A percentile compares a stretch with the other conserved stretches of the same genome.
phyloP scores from a whole-genome alignment of 1,284 basidiomycete species.

The Microbotryum lychnidis-dioicae region DNA sequence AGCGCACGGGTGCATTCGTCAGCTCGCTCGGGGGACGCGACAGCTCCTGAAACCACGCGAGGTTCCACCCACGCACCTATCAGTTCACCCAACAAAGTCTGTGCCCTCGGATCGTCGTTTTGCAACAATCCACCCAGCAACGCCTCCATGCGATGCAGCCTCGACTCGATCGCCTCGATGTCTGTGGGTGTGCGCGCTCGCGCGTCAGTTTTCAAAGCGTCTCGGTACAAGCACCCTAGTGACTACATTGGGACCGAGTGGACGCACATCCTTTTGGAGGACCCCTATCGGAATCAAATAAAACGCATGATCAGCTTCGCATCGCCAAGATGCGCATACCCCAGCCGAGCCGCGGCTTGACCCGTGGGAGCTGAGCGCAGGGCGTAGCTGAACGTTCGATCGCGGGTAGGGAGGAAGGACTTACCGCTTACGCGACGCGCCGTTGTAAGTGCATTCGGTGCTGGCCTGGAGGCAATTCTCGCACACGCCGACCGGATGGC shows the following conservation, averaged over 20 bases:
- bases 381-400: no score
- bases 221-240: neutral
- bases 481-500: slow-evolving; percentile 28
- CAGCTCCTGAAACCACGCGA: neutral
- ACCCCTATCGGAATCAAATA: slow-evolving; percentile 6
- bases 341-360: no score
- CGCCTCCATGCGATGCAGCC: slow-evolving; percentile 77
- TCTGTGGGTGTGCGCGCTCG: slow-evolving; percentile 66
- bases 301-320: neutral
- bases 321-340: neutral
- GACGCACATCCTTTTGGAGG: slow-evolving; percentile 29
- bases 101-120: slow-evolving; percentile 56
- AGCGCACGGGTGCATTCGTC: neutral
- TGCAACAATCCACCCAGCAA: slow-evolving; percentile 61
- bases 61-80: slow-evolving; percentile 26
- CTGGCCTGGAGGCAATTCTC: slow-evolving; percentile 29
- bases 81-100: slow-evolving; percentile 54
- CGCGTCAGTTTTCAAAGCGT: neutral
- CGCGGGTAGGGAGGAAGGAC: neutral
- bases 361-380: no score
- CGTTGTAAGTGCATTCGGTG: slow-evolving; percentile 67
- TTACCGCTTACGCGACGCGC: slow-evolving; percentile 60
- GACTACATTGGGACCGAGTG: no score
- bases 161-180: slow-evolving; percentile 80
- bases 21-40: neutral